Percentiles rank a stretch among this genome's conserved stretches.
phyloP scores from a whole-genome alignment of 257 asterid genomes.

The Solanum appendiculatum region DNA sequence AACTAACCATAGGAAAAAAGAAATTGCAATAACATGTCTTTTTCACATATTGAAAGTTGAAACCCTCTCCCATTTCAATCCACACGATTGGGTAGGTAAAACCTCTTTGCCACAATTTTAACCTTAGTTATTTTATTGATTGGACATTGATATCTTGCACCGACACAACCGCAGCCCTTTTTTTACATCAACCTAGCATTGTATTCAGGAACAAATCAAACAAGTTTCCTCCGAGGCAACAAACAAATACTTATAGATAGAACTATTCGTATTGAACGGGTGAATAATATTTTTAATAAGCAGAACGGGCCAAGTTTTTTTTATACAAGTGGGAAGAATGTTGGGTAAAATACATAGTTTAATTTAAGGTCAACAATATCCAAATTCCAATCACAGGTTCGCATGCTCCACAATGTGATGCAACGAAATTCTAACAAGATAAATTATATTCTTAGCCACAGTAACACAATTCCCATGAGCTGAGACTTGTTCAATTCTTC shows the following conservation, averaged over 20 bases:
- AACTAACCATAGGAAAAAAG: not conserved
- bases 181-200: not conserved
- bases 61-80: not conserved
- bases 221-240: not conserved
- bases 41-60: not conserved
- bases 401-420: not conserved
- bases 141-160: not conserved
- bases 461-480: not conserved
- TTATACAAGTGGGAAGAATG: not conserved
- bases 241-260: not conserved
- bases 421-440: not conserved
- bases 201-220: not conserved
- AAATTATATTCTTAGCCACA: not conserved
- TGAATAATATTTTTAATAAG: not conserved
- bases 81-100: not conserved
- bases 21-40: not conserved
- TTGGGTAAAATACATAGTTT: not conserved
- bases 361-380: not conserved
- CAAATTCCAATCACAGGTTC: not conserved
- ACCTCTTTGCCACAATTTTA: not conserved
- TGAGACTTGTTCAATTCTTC: not conserved
- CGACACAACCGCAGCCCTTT: not conserved
- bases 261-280: not conserved
- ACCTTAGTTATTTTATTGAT: not conserved
- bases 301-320: not conserved